These are phyloP conservation scores for Pterula multifida DNA, from an alignment of 1,284 basidiomycete genomes.

Conservation along the genomic window DNA sequence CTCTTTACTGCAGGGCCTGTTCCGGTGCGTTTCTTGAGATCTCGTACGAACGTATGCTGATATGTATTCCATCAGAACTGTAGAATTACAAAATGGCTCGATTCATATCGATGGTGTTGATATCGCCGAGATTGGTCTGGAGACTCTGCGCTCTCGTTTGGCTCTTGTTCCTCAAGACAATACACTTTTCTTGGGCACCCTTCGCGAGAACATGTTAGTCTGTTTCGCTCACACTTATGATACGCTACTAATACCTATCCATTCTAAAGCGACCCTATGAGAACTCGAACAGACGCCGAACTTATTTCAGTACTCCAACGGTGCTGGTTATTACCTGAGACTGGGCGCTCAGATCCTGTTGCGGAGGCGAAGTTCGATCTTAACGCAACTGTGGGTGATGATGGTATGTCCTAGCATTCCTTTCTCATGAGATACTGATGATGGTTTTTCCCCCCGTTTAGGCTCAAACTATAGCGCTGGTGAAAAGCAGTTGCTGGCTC, in stretches of 20 bases:
- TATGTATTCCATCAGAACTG: slow-evolving; percentile 37
- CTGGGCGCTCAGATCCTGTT: slow-evolving; percentile 32
- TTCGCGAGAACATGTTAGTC: slow-evolving; percentile 56
- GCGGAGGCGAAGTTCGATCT: slow-evolving; percentile 57
- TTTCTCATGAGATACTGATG: neutral
- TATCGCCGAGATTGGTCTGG: slow-evolving; percentile 43
- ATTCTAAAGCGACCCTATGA: slow-evolving; percentile 40
- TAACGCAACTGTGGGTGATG: slow-evolving; percentile 52
- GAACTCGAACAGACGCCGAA: slow-evolving; percentile 36
- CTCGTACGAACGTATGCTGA: neutral
- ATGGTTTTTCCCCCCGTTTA: slow-evolving; percentile 14
- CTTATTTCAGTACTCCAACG: slow-evolving; percentile 35
- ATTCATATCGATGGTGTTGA: slow-evolving; percentile 66
- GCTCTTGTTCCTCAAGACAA: slow-evolving; percentile 68
- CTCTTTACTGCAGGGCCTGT: slow-evolving; percentile 64
- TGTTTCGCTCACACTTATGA: slow-evolving; percentile 16
- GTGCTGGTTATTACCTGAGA: slow-evolving; percentile 42
- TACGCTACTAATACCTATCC: neutral
- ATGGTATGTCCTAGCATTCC: slow-evolving; percentile 27
- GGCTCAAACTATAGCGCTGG: slow-evolving; percentile 68
- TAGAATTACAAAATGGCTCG: slow-evolving; percentile 48
- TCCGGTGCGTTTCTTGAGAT: slow-evolving; percentile 31
- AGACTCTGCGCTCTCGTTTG: slow-evolving; percentile 44
- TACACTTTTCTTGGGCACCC: slow-evolving; percentile 49
- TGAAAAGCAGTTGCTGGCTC: slow-evolving; percentile 66